Evolutionary conservation across 2,329 filamentous ascomycete genomes (phyloP).

Genomic region (Pseudogymnoascus sp.): DNA sequence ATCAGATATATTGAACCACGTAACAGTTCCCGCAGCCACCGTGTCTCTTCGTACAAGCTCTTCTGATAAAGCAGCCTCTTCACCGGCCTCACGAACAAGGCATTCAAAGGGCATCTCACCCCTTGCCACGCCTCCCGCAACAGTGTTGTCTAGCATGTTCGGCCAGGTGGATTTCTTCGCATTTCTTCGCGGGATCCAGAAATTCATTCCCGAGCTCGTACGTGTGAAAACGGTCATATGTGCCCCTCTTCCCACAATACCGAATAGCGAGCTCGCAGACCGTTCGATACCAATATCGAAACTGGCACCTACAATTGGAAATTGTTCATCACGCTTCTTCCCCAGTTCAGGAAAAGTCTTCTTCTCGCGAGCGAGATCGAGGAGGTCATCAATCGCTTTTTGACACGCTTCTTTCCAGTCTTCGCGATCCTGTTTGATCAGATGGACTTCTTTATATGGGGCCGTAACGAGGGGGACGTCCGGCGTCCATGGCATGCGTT

Average conservation of each 20-base stretch:
- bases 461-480: slow-evolving; percentile 30
- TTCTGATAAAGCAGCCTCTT: slow-evolving; percentile 65
- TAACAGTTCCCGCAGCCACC: slow-evolving; percentile 52
- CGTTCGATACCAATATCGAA: slow-evolving; percentile 44
- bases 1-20: slow-evolving; percentile 61
- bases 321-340: not conserved
- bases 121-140: slow-evolving; percentile 68
- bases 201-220: slow-evolving; percentile 42
- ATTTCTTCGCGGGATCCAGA: slow-evolving; percentile 68
- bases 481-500: slow-evolving; percentile 41
- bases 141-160: slow-evolving; percentile 71
- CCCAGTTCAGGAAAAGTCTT: not conserved
- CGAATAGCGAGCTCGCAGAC: slow-evolving; percentile 57
- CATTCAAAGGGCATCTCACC: slow-evolving; percentile 60
- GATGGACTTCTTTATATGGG: not conserved
- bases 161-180: slow-evolving; percentile 65
- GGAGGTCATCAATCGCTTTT: slow-evolving; percentile 21
- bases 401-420: not conserved
- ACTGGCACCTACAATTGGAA: not conserved
- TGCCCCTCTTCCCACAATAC: slow-evolving; percentile 58
- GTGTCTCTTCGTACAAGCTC: slow-evolving; percentile 48
- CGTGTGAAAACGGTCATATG: slow-evolving; percentile 60
- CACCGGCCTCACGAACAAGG: slow-evolving; percentile 63
- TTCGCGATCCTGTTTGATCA: not conserved
- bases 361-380: not conserved